Evolutionary conservation across 805 yeast genomes (phyloP).

Genomic region (Candida fluviatilis): DNA sequence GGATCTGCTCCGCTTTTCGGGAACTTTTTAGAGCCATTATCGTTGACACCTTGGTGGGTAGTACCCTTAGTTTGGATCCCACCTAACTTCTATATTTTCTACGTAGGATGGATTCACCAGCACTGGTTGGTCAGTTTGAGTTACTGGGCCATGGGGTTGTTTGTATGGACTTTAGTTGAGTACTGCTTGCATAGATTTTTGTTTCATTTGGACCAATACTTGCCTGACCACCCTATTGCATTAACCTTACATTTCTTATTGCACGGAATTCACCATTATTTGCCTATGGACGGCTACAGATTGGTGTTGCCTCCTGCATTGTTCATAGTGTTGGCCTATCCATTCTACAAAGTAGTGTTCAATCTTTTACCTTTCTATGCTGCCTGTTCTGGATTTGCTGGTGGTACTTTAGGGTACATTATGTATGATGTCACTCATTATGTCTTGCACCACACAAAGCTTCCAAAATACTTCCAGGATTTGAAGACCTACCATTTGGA

Average conservation of each 20-base stretch:
- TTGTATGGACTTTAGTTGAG: constrained; percentile 91
- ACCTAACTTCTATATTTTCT: constrained; percentile 59
- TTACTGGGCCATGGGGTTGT: constrained; percentile 75
- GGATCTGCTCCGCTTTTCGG: constrained; percentile 97
- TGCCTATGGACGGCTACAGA: constrained; percentile 94
- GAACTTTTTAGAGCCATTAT: constrained; percentile 86
- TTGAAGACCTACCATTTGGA: constrained; percentile 90
- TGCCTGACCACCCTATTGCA: constrained; percentile 76
- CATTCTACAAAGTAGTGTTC: constrained; percentile 79
- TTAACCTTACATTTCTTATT: constrained; percentile 82
- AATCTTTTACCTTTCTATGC: constrained; percentile 68
- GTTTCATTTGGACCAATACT: constrained; percentile 84
- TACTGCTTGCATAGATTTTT: constrained; percentile 84
- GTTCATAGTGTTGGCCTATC: constrained; percentile 66
- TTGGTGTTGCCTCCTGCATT: constrained; percentile 96
- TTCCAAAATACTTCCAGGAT: constrained; percentile 73
- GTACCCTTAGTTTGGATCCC: constrained; percentile 90
- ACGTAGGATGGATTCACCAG: constrained; percentile 51
- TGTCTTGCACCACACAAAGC: constrained; percentile 79
- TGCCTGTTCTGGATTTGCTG: constrained; percentile 93
- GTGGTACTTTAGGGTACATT: constrained; percentile 92
- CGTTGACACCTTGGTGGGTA: constrained; percentile 92
- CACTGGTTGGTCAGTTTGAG: constrained; percentile 45
- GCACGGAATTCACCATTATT: constrained; percentile 95
- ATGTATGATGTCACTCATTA: constrained; percentile 93